Percentiles rank a stretch among this genome's conserved stretches.
phyloP scores from a whole-genome alignment of 192 early-diverging fungal genomes.

The Kappamyces sp. region DNA sequence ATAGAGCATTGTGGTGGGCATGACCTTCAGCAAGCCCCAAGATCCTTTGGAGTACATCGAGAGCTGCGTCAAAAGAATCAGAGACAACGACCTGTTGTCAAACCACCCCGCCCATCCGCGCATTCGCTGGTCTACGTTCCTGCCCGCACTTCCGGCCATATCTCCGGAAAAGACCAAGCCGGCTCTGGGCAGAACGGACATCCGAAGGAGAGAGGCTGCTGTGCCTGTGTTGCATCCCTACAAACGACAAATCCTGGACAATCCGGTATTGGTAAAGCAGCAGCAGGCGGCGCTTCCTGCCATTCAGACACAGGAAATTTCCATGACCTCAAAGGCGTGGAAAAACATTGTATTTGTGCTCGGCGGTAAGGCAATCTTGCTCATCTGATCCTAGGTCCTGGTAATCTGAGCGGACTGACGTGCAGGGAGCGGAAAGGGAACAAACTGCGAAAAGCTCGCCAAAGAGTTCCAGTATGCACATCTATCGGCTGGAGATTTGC shows the following conservation, averaged over 20 bases:
- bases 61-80: slow-evolving; percentile 36
- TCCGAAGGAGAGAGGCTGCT: neutral
- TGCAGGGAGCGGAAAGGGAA: slow-evolving; percentile 78
- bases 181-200: neutral
- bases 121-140: too few relatives aligned
- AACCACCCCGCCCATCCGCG: too few relatives aligned
- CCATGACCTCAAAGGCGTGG: slow-evolving; percentile 40
- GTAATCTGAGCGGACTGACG: too few relatives aligned
- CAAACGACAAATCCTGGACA: neutral
- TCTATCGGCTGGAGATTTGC: slow-evolving; percentile 90
- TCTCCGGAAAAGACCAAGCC: neutral
- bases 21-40: slow-evolving; percentile 36
- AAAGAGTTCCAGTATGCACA: slow-evolving; percentile 87
- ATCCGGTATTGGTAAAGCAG: slow-evolving; percentile 1
- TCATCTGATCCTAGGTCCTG: neutral
- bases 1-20: slow-evolving; percentile 44
- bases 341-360: slow-evolving; percentile 50
- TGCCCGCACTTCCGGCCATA: too few relatives aligned
- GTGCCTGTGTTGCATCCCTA: slow-evolving; percentile 13
- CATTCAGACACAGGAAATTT: neutral
- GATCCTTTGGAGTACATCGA: slow-evolving; percentile 51
- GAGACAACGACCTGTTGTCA: slow-evolving; percentile 20
- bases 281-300: neutral
- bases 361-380: slow-evolving; percentile 19
- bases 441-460: slow-evolving; percentile 80